Conservation (phyloP, 768 basidiomycete species). For the Boletus edulis region DNA sequence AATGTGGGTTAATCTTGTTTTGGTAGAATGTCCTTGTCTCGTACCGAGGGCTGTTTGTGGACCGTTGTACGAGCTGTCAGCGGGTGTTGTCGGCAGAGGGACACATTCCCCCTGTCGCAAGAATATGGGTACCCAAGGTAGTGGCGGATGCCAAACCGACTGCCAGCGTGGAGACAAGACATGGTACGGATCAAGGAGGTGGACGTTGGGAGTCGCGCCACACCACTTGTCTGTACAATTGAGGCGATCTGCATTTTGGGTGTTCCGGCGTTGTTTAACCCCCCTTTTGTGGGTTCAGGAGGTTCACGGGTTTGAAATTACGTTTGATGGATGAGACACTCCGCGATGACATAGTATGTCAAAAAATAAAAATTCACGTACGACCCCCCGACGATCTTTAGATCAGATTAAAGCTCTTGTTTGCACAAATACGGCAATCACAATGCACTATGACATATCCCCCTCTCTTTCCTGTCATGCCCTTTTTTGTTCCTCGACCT, state of each 20-base stretch:
- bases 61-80: slow-evolving; percentile 56
- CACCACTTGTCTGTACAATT: slow-evolving; percentile 38
- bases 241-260: neutral
- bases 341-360: slow-evolving; percentile 31
- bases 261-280: no score
- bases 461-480: neutral
- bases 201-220: slow-evolving; percentile 54
- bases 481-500: slow-evolving; percentile 7
- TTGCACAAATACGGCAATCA: slow-evolving; percentile 18
- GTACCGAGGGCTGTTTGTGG: slow-evolving; percentile 62
- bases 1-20: neutral
- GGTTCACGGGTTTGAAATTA: neutral
- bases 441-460: neutral
- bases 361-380: neutral
- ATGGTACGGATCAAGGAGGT: slow-evolving; percentile 18
- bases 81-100: slow-evolving; percentile 69
- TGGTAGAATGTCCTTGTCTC: slow-evolving; percentile 48
- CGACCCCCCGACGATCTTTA: slow-evolving; percentile 11
- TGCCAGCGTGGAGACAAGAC: no score
- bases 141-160: no score
- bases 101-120: slow-evolving; percentile 69
- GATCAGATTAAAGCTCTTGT: slow-evolving; percentile 22
- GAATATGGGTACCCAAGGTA: slow-evolving; percentile 43
- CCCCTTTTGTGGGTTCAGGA: neutral
- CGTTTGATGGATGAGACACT: neutral